These are phyloP conservation scores for Neoboletus magnificus DNA, from an alignment of 768 basidiomycete genomes.

Conservation along the genomic window DNA sequence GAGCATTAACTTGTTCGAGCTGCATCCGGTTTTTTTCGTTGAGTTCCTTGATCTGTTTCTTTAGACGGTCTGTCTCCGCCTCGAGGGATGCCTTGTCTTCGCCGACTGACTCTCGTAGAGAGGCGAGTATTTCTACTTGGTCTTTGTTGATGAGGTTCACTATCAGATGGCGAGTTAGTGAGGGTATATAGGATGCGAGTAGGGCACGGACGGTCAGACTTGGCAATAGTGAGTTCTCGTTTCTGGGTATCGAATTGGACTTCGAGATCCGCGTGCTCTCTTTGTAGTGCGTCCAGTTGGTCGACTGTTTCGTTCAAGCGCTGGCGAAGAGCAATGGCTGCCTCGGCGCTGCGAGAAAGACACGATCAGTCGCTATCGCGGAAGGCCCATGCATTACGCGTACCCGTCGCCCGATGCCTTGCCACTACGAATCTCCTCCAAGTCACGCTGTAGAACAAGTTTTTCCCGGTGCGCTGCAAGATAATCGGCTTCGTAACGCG, in stretches of 20 bases:
- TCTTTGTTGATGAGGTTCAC: slow-evolving; percentile 92
- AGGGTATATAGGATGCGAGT: not conserved
- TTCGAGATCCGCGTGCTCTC: slow-evolving; percentile 66
- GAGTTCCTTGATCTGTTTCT: slow-evolving; percentile 66
- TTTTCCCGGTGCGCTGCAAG: slow-evolving; percentile 80
- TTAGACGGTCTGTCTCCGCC: slow-evolving; percentile 59
- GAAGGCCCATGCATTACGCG: slow-evolving; percentile 16
- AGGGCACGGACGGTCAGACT: slow-evolving; percentile 69
- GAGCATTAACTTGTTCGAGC: slow-evolving; percentile 77
- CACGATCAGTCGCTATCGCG: slow-evolving; percentile 1
- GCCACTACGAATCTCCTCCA: slow-evolving; percentile 90
- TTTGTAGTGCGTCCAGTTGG: slow-evolving; percentile 67
- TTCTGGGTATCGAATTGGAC: slow-evolving; percentile 59
- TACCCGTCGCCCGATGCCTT: slow-evolving; percentile 81
- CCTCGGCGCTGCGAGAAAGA: slow-evolving; percentile 59
- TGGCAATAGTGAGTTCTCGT: slow-evolving; percentile 76
- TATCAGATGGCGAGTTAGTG: slow-evolving; percentile 29
- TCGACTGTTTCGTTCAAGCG: slow-evolving; percentile 85
- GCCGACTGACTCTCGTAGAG: slow-evolving; percentile 82
- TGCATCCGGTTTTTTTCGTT: slow-evolving; percentile 87
- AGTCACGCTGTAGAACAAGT: slow-evolving; percentile 69
- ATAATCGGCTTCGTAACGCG: slow-evolving; percentile 85
- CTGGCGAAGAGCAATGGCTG: slow-evolving; percentile 83
- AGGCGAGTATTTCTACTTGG: slow-evolving; percentile 84
- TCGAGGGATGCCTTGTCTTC: slow-evolving; percentile 81